Base-by-base conservation (phyloP, 208 protist genomes). In the Wallacemonas sp. region DNA sequence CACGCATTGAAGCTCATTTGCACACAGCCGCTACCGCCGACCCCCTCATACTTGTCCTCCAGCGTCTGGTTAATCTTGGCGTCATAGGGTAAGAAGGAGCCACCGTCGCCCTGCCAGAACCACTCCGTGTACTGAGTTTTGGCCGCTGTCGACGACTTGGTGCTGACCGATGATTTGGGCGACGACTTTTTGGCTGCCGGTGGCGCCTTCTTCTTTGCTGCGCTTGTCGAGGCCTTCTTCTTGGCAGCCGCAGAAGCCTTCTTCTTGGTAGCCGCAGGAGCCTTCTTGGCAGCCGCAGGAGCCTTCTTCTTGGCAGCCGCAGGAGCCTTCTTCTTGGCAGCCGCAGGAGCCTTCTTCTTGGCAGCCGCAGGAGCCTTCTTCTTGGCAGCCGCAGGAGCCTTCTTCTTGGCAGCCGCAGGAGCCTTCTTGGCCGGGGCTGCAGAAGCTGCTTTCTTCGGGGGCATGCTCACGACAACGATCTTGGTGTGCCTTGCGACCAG, bases 381-480 rank as follows among this genome's bases (percentile, higher is more conserved):
- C 8, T 38, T 57, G 38, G 17, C 26, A n/a, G n/a, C n/a, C n/a
- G n/a, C n/a, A n/a, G n/a, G n/a, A n/a, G 27, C 36, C 36, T 41
- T 41, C 6, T 15, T 19, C 2, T 22, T 37, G 5, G 37, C 41
- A 13, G 45, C 45, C 21, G 58, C 17, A 32, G 48, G 34, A 9
- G 62, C 27, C 55, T 71, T 76, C 68, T 75, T 78, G 26, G 42
- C 36, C 6, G 52, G 15, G 5, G 50, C 22, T 15, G 55, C 24
- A 10, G 55, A 60, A 13, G 72, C 54, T 2, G 30, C 57, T 53
- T 70, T 83, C 36, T 80, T 84, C n/a, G 68, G 68, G 0, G 75
- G 64, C 69, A 75, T 79, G 24, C 3, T 33, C 10, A 37, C 36
- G 36, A 41, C 36, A 41, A 15, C 15, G 36, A 9, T 15, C 15